phyloP scores from a whole-genome alignment of 345 rosid species.

The Eucalyptus marginata region DNA sequence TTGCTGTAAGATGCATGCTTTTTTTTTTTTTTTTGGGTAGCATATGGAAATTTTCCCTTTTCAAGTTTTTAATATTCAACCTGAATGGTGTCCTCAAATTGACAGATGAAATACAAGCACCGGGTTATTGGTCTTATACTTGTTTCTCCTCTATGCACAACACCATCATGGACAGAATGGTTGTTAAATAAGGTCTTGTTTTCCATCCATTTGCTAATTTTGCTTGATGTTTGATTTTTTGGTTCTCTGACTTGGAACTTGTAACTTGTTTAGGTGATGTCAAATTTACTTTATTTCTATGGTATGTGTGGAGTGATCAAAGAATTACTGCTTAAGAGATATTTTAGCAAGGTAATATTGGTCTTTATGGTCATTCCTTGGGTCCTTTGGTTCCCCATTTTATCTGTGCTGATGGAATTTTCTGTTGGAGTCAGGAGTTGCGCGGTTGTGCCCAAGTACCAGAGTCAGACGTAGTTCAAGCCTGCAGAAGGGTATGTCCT shows the following conservation, averaged over 20 bases:
- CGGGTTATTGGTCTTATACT: slow-evolving; percentile 89
- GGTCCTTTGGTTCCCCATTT: not conserved
- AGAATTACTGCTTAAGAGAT: slow-evolving; percentile 76
- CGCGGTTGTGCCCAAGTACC: slow-evolving; percentile 71
- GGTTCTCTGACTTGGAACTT: not conserved
- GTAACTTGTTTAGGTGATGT: slow-evolving; percentile 49
- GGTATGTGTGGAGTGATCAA: slow-evolving; percentile 95
- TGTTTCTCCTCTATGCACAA: slow-evolving; percentile 86
- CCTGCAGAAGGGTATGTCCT: slow-evolving; percentile 73
- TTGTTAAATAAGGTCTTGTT: slow-evolving; percentile 62
- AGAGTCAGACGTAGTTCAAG: slow-evolving; percentile 68
- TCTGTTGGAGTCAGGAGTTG: slow-evolving; percentile 47
- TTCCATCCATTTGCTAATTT: not conserved
- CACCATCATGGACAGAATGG: slow-evolving; percentile 98
- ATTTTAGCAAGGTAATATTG: slow-evolving; percentile 75
- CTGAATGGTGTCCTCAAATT: not conserved
- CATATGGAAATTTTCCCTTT: not conserved
- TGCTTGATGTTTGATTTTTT: not conserved
- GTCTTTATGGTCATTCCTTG: not conserved
- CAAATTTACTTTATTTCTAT: slow-evolving; percentile 74
- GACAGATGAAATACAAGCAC: slow-evolving; percentile 82
- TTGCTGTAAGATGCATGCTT: slow-evolving; percentile 57
- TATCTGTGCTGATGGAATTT: not conserved
- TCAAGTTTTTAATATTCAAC: not conserved
- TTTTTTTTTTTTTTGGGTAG: not conserved